Base-by-base conservation (phyloP, 2,329 filamentous ascomycete genomes). In the Alternaria consortialis region DNA sequence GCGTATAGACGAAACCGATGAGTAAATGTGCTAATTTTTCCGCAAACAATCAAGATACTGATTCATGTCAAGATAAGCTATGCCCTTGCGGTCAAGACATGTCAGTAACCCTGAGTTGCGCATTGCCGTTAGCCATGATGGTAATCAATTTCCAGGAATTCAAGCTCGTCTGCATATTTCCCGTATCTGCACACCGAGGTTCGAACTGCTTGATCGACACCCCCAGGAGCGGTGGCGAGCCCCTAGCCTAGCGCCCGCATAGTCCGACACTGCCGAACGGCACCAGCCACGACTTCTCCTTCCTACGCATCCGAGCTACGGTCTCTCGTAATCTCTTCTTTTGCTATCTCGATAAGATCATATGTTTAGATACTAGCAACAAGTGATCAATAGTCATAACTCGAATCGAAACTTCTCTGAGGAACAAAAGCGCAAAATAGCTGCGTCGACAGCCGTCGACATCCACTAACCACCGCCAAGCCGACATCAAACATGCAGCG, bases 401-500 rank as follows among this genome's bases (percentile, higher is more conserved):
- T 12, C 12, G 13, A 3, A 34, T 3, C 17, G 4, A 48, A 48
- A 34, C 29, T 25, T 25, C 17, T 23, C 17, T 11, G 29, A 32
- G 17, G 44, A 48, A 34, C 27, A 47, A 48, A 48, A 48, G 44
- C 17, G 44, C 44, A 48, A 23, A 48, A 32, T 23, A 23, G 7
- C 7, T 7, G 23, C n/a, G 11, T 9, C 25, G 4, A n/a, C 20
- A 17, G 20, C 32, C 23, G 34, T 43, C 46, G 36, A 43, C 56
- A 40, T 50, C 43, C 43, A 48, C 29, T 50, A 20, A 53, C 44
- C 39, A 48, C 55, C 23, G 64, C 64, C 62, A 64, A 66, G 61
- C 31, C 61, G 32, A 59, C 36, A 39, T 67, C 58, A 72, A 73
- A 73, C 70, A 62, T 56, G 63, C 43, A 58, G 53, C 52, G 69